Conservation (phyloP, 306 rosid genomes). For the Fragaria nilgerrensis region DNA sequence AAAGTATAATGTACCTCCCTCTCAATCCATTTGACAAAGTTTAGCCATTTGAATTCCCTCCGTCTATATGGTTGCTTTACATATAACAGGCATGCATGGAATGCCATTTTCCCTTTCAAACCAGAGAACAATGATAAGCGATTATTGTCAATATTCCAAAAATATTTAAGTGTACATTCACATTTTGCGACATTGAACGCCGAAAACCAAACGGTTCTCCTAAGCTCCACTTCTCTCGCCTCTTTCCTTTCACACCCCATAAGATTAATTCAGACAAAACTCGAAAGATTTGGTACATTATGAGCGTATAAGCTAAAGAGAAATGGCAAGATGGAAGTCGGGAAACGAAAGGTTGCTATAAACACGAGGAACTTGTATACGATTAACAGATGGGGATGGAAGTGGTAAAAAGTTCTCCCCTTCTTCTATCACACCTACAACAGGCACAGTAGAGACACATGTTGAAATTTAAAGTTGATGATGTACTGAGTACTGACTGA, state of each 20-base stretch:
- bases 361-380: not conserved
- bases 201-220: not conserved
- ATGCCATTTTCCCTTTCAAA: not conserved
- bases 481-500: not conserved
- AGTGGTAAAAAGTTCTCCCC: not conserved
- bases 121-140: too few species aligned
- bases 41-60: conserved; percentile 2
- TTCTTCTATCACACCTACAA: not conserved
- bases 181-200: not conserved
- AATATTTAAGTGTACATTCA: not conserved
- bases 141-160: too few species aligned
- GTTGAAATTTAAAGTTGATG: not conserved
- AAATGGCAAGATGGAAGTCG: not conserved
- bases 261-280: not conserved
- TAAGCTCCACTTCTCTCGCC: not conserved
- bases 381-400: not conserved
- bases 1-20: conserved; percentile 45
- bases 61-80: not conserved
- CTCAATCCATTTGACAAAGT: conserved; percentile 46
- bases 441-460: not conserved
- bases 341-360: not conserved
- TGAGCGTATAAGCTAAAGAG: not conserved
- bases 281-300: not conserved
- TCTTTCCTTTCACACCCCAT: not conserved
- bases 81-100: not conserved